A percentile compares a stretch with the other conserved stretches of the same genome.
These are phyloP conservation scores for Ramularia endophylla DNA, from an alignment of 2,329 filamentous ascomycete species.

Conservation along the genomic window DNA sequence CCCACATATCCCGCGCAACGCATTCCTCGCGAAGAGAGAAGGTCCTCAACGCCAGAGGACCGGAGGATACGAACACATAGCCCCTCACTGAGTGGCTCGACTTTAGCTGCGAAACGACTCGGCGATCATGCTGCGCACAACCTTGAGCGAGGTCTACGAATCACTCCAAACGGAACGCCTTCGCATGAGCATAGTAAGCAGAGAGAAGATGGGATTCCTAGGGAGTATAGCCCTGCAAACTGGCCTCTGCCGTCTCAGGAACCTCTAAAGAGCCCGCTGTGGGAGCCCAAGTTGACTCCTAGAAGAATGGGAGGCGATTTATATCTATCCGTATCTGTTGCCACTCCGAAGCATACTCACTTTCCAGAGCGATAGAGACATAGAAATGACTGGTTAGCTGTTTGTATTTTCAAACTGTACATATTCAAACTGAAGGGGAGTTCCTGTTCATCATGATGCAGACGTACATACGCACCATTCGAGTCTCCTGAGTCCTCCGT, in stretches of 20 bases:
- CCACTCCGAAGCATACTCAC: conserved; percentile 16
- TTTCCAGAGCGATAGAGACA: conserved; percentile 7
- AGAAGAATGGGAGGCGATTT: conserved; percentile 61
- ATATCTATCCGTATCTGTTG: conserved; percentile 40
- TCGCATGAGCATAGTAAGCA: conserved; percentile 8
- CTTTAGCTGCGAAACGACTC: conserved; percentile 34
- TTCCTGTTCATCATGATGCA: no score
- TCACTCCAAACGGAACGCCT: conserved; percentile 14
- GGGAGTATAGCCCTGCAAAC: conserved; percentile 1
- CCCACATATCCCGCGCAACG: background rate
- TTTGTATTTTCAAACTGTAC: conserved; percentile 4
- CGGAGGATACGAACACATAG: background rate
- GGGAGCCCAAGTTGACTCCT: conserved; percentile 62
- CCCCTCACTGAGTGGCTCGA: conserved; percentile 22
- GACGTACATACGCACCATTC: no score
- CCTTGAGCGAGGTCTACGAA: conserved; percentile 32
- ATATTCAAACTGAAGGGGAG: no score
- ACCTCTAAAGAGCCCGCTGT: conserved; percentile 42
- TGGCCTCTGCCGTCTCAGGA: conserved; percentile 9
- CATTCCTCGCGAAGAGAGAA: no score
- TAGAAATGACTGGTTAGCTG: no score
- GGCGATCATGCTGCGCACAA: conserved; percentile 31
- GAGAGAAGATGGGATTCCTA: background rate
- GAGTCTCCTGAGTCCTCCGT: no score
- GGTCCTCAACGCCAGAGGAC: background rate